These are phyloP conservation scores for Colletotrichum truncatum DNA, from an alignment of 2,329 filamentous ascomycete genomes.

Conservation along the genomic window DNA sequence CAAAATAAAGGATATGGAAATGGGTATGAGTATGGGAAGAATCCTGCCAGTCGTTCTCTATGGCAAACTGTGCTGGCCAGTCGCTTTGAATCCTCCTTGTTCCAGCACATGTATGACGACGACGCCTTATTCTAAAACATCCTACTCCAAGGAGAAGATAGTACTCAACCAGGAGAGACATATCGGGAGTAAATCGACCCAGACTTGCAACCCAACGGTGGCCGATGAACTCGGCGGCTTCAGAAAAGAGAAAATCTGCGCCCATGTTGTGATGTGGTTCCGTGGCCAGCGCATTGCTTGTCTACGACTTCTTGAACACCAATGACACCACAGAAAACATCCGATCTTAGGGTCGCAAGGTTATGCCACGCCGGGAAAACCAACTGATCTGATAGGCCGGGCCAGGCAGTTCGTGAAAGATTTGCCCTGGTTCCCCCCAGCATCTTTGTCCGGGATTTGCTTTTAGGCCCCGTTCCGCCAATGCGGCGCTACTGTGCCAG, in stretches of 20 bases:
- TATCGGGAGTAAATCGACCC: neutral
- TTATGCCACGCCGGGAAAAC: neutral
- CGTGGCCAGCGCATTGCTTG: neutral
- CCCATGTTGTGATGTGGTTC: too few relatives aligned
- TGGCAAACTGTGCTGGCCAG: too few relatives aligned
- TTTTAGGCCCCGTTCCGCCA: slow-evolving; percentile 15
- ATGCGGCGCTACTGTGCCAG: slow-evolving; percentile 27
- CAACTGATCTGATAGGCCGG: slow-evolving; percentile 11
- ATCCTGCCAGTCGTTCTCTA: too few relatives aligned
- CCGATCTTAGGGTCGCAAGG: slow-evolving; percentile 12
- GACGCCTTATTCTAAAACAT: too few relatives aligned
- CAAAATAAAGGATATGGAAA: too few relatives aligned
- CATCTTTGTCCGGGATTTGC: slow-evolving; percentile 11
- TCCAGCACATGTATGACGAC: too few relatives aligned
- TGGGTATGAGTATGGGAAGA: too few relatives aligned
- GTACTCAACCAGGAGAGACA: neutral
- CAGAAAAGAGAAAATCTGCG: neutral
- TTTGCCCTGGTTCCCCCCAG: neutral
- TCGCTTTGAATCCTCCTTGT: too few relatives aligned
- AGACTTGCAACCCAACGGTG: neutral
- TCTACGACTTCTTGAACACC: neutral
- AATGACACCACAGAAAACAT: neutral
- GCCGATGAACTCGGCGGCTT: neutral
- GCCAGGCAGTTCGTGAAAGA: neutral
- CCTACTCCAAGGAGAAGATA: neutral